Evolutionary conservation across 192 early-diverging fungal species (phyloP).

Genomic region (Nowakowskiella sp.): DNA sequence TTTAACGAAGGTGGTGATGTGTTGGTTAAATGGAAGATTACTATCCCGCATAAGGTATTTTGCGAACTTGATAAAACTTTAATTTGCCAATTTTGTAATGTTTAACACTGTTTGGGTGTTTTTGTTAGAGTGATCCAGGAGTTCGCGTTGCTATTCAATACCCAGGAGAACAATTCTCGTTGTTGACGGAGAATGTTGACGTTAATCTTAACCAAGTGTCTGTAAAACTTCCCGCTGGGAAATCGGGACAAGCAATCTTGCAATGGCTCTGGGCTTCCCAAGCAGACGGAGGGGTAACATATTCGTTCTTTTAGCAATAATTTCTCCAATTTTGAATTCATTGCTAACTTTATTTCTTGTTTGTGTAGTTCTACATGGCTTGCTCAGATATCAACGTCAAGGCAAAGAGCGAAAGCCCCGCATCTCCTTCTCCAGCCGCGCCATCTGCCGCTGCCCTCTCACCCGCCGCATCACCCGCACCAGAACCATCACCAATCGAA

Average conservation of each 20-base stretch:
- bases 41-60: slow-evolving; percentile 25
- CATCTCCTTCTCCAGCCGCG: no score
- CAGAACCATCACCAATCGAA: no score
- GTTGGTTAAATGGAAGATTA: slow-evolving; percentile 22
- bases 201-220: slow-evolving; percentile 7
- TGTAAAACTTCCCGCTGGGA: slow-evolving; percentile 27
- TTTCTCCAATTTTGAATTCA: no score
- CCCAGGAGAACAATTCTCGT: slow-evolving; percentile 12
- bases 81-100: no score
- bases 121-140: no score
- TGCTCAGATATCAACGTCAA: slow-evolving; percentile 30
- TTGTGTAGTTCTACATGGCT: slow-evolving; percentile 39
- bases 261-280: slow-evolving; percentile 37
- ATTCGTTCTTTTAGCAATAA: no score
- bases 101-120: no score
- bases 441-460: no score
- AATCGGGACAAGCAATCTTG: slow-evolving; percentile 29
- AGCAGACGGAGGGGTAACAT: slow-evolving; percentile 41
- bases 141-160: slow-evolving; percentile 28
- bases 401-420: no score
- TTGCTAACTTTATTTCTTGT: no score
- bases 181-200: slow-evolving; percentile 22
- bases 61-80: no score
- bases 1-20: slow-evolving; percentile 22
- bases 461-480: no score